A percentile compares a stretch with the other conserved stretches of the same genome.
phyloP scores from a whole-genome alignment of 352 stramenopile genomes.

The Peronospora farinosa region DNA sequence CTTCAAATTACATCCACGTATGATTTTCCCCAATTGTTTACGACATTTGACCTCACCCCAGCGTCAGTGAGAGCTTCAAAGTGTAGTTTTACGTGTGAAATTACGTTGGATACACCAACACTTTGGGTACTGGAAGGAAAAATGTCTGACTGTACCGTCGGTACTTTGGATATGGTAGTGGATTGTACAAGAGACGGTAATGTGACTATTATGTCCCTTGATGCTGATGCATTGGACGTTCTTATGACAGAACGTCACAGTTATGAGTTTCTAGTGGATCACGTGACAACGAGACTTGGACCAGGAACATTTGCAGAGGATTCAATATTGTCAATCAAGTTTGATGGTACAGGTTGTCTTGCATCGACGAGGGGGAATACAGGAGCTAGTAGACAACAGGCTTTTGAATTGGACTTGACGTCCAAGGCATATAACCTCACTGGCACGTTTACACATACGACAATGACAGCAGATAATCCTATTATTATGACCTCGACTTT shows the following conservation, averaged over 20 bases:
- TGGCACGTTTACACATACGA: conserved; percentile 45
- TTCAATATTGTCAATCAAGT: conserved; percentile 45
- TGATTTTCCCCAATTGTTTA: conserved; percentile 69
- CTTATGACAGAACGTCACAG: conserved; percentile 38
- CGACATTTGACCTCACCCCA: conserved; percentile 50
- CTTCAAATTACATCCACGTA: conserved; percentile 48
- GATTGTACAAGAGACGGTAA: conserved; percentile 50
- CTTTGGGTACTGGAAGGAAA: conserved; percentile 48
- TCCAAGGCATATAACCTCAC: conserved; percentile 51
- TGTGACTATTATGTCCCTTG: conserved; percentile 43
- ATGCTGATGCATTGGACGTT: conserved; percentile 25
- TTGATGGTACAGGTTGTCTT: conserved; percentile 51
- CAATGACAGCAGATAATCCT: conserved; percentile 40
- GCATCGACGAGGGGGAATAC: conserved; percentile 11
- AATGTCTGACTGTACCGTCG: conserved; percentile 33
- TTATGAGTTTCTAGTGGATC: conserved; percentile 51
- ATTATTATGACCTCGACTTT: conserved; percentile 47
- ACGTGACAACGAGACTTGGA: conserved; percentile 49
- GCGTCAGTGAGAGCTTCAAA: conserved; percentile 25
- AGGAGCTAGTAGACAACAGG: conserved; percentile 30
- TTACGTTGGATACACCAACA: conserved; percentile 47
- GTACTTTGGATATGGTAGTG: conserved; percentile 18
- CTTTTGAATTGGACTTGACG: conserved; percentile 50
- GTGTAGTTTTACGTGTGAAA: conserved; percentile 48
- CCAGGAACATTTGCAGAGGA: conserved; percentile 56